Conservation (phyloP, 345 rosid species). For the Ricinus communis region DNA sequence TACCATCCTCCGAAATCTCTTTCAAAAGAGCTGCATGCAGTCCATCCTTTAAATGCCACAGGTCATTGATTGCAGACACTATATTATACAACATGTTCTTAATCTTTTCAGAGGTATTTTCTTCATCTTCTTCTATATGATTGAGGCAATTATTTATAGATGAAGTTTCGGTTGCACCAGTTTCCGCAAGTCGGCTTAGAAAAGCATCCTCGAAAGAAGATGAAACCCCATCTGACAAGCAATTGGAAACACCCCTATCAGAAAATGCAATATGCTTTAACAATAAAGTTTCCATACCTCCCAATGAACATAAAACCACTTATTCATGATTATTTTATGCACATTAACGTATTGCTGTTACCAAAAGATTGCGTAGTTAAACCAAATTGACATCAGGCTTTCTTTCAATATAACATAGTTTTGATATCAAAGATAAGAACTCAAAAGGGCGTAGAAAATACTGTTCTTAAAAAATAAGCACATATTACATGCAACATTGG, state of each 20-base stretch:
- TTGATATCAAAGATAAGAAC: not conserved
- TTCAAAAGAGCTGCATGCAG: conserved; percentile 50
- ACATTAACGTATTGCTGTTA: not conserved
- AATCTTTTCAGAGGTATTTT: conserved; percentile 39
- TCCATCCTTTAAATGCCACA: conserved; percentile 62
- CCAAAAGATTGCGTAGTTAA: not conserved
- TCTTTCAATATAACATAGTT: not conserved
- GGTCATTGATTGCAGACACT: conserved; percentile 51
- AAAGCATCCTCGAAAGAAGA: conserved; percentile 54
- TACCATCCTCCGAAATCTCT: conserved; percentile 53
- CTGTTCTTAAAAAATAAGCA: too few relatives aligned
- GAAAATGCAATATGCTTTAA: conserved; percentile 15
- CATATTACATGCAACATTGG: too few relatives aligned
- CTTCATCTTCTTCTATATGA: conserved; percentile 46
- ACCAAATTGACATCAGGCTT: not conserved
- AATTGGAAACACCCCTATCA: conserved; percentile 30
- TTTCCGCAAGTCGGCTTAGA: conserved; percentile 66
- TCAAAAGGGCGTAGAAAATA: not conserved
- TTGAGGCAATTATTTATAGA: conserved; percentile 43
- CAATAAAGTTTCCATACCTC: not conserved
- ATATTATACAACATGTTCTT: conserved; percentile 50
- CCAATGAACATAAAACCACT: not conserved
- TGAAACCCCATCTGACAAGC: conserved; percentile 47
- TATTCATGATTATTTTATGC: not conserved
- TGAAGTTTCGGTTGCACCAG: conserved; percentile 91